These are phyloP conservation scores for Aspergillus thermomutatus DNA, from an alignment of 2,329 filamentous ascomycete genomes.

Conservation along the genomic window DNA sequence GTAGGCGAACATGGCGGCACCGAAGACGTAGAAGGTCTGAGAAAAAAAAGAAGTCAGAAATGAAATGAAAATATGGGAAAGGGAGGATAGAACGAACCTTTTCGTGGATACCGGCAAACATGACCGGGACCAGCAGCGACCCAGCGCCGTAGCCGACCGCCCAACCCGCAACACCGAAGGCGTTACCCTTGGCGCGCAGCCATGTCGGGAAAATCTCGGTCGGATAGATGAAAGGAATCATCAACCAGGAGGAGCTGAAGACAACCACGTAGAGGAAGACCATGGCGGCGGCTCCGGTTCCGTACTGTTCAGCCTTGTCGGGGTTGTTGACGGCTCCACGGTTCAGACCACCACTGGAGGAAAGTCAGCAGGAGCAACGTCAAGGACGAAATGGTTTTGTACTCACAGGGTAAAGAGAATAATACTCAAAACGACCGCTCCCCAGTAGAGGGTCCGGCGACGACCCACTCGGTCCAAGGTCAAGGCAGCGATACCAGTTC, in stretches of 20 bases:
- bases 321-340: constrained; percentile 33
- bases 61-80: too few relatives aligned
- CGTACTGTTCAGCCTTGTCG: constrained; percentile 44
- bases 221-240: constrained; percentile 59
- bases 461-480: constrained; percentile 64
- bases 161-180: constrained; percentile 70
- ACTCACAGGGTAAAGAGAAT: constrained; percentile 50
- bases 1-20: constrained; percentile 57
- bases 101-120: constrained; percentile 60
- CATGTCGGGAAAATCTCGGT: constrained; percentile 68
- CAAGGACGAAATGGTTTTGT: constrained; percentile 30
- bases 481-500: constrained; percentile 64
- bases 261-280: constrained; percentile 63
- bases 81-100: constrained; percentile 23
- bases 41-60: too few relatives aligned
- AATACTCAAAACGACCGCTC: constrained; percentile 57
- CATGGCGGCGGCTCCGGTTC: constrained; percentile 62
- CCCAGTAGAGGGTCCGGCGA: constrained; percentile 65
- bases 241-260: constrained; percentile 60
- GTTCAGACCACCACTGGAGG: constrained; percentile 44
- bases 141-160: constrained; percentile 61
- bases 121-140: constrained; percentile 48
- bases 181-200: constrained; percentile 67
- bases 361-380: constrained; percentile 55
- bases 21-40: constrained; percentile 67